Evolutionary conservation across 75 land plant species (phyloP), one percentile per base, ranked within the genome.

Genomic region (Azolla pinnata): DNA sequence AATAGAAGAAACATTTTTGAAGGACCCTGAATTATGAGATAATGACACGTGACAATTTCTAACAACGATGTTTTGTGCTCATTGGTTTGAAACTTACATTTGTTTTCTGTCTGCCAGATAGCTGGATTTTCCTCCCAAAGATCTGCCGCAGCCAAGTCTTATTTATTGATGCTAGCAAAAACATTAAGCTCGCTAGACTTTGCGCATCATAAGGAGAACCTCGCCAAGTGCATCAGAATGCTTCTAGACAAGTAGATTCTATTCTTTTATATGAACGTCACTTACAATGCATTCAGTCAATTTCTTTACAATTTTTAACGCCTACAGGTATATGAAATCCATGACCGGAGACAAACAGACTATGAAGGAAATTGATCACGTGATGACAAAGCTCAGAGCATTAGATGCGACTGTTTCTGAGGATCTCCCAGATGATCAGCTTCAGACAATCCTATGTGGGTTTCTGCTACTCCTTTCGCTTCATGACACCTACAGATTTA

Each of bases 71-170:
- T 7, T 50, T 5, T 7, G 53, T 4, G 7, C 4, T 7, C 53
- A 50, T 17, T 7, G 7, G 25, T 7, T 24, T 50, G 26, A 29
- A 19, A 31, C 4, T 33, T 31, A 57, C 4, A 7, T 55, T 3
- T 31, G 8, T 2, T 38, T 63, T 16, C 1, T 46, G 33, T 3
- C 0, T 14, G 28, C 53, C 33, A 93, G 98, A 76, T 93, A 31
- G 52, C 59, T 47, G 66, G 79, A 48, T 76, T 75, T 58, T 63
- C 63, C 25, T 34, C 33, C 16, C 90, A 83, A 72, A 80, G 67
- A 70, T 78, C 76, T 20, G 29, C 78, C 24, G 84, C 96, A 31
- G 83, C 67, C 44, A 85, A 79, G 54, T 60, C 90, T 5, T 93
- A 85, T 42, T 44, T 84, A 12, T 48, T 62, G 42, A 79, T 84